Percentiles rank a stretch among this genome's conserved stretches.
Conservation (phyloP, 202 grass and related monocot genomes). For the Setaria italica region DNA sequence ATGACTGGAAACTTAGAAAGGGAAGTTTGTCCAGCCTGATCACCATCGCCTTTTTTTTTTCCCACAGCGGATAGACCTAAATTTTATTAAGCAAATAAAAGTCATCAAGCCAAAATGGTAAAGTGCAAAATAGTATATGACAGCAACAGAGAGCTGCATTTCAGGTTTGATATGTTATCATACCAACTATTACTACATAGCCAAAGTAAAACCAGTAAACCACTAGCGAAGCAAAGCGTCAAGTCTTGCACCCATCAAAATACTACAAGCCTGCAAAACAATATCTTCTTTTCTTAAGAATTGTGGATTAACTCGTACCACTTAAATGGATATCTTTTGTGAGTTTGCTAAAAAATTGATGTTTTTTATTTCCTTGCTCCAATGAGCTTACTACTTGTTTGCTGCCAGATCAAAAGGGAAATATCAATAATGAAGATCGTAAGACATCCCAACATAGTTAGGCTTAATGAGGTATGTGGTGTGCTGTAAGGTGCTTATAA, state of each 20-base stretch:
- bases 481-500: constrained; percentile 20
- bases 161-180: not conserved
- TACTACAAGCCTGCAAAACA: not conserved
- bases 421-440: constrained; percentile 99
- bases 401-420: constrained; percentile 90
- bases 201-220: not conserved
- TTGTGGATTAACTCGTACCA: not conserved
- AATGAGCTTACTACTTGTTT: constrained; percentile 24
- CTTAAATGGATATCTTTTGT: not conserved
- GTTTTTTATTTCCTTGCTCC: not conserved
- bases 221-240: not conserved
- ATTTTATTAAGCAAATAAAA: not conserved
- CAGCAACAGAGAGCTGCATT: not conserved
- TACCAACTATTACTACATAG: not conserved
- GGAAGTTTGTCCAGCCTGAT: not conserved
- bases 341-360: not conserved
- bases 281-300: not conserved
- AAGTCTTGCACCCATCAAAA: not conserved
- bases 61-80: not conserved
- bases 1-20: not conserved
- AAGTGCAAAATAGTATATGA: not conserved
- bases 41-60: not conserved
- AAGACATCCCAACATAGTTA: constrained; percentile 85
- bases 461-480: constrained; percentile 91
- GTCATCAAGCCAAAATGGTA: not conserved